phyloP scores from a whole-genome alignment of 441 rosid genomes.

The Bruguiera hainesii region DNA sequence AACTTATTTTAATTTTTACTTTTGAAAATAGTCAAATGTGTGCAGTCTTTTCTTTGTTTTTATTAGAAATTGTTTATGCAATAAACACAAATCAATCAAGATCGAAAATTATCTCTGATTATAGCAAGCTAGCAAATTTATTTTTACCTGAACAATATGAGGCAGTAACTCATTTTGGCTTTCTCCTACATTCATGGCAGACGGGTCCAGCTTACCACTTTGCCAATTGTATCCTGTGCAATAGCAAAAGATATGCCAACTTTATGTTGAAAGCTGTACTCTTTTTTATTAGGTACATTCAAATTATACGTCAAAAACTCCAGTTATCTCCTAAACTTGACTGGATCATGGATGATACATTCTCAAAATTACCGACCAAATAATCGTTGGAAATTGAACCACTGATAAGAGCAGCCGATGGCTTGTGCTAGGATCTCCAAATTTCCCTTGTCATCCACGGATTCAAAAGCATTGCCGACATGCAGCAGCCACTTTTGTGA shows the following conservation, averaged over 20 bases:
- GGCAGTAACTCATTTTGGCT: constrained; percentile 43
- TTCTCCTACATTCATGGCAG: constrained; percentile 57
- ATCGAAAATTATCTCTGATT: too few species aligned
- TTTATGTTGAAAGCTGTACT: neutral
- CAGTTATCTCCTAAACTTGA: too few species aligned
- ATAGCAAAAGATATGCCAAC: neutral
- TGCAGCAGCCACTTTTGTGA: constrained; percentile 75
- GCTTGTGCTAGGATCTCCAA: constrained; percentile 57
- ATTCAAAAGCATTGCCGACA: constrained; percentile 71
- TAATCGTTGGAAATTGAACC: constrained; percentile 78
- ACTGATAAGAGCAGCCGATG: constrained; percentile 62
- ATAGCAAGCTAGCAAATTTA: too few species aligned
- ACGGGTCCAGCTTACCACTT: constrained; percentile 72
- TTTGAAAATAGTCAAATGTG: too few species aligned
- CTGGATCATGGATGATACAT: too few species aligned
- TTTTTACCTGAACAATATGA: constrained; percentile 59
- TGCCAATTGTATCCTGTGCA: constrained; percentile 76
- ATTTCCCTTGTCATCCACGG: constrained; percentile 36
- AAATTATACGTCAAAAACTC: too few species aligned
- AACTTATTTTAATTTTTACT: too few species aligned
- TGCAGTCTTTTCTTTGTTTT: too few species aligned
- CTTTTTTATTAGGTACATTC: neutral
- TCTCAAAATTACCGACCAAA: constrained; percentile 44
- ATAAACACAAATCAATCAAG: too few species aligned
- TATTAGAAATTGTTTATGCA: neutral